Evolutionary conservation across 306 rosid genomes (phyloP).

Genomic region (Nissolia schottii): DNA sequence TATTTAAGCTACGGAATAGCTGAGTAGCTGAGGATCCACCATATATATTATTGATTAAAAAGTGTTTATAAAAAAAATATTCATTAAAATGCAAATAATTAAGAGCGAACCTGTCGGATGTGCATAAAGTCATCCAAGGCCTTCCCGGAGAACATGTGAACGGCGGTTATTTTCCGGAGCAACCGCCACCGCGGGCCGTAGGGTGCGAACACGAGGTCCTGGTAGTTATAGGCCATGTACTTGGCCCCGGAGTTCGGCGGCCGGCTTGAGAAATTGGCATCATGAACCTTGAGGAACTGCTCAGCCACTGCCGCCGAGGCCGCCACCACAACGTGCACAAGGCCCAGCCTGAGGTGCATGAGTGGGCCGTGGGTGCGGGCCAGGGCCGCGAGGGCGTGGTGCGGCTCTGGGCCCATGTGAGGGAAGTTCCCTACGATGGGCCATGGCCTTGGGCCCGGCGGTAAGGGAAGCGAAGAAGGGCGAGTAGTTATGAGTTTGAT

Average conservation of each 20-base stretch:
- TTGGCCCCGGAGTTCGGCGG: conserved; percentile 72
- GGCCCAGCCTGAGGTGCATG: conserved; percentile 63
- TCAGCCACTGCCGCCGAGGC: conserved; percentile 67
- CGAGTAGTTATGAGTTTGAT: neutral
- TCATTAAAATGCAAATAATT: neutral
- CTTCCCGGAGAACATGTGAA: conserved; percentile 71
- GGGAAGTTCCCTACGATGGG: conserved; percentile 71
- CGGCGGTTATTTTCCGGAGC: conserved; percentile 60
- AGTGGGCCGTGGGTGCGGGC: conserved; percentile 60
- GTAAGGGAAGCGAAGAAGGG: conserved; percentile 25
- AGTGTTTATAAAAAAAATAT: too few species aligned
- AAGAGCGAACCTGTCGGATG: conserved; percentile 47
- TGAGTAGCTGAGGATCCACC: too few species aligned
- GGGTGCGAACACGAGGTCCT: conserved; percentile 68
- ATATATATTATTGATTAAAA: too few species aligned
- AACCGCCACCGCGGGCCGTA: conserved; percentile 78
- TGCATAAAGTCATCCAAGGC: conserved; percentile 61
- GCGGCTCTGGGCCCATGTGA: conserved; percentile 58
- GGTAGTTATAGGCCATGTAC: conserved; percentile 54
- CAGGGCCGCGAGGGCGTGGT: conserved; percentile 53
- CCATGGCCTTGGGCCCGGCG: conserved; percentile 81
- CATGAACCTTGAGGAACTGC: conserved; percentile 58
- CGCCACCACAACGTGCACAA: conserved; percentile 57
- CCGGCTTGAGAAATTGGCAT: conserved; percentile 62
- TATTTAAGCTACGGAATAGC: too few species aligned